Evolutionary conservation across 1,284 basidiomycete species (phyloP), one percentile per base, ranked within the genome.

Genomic region (Blastosporella zonata): DNA sequence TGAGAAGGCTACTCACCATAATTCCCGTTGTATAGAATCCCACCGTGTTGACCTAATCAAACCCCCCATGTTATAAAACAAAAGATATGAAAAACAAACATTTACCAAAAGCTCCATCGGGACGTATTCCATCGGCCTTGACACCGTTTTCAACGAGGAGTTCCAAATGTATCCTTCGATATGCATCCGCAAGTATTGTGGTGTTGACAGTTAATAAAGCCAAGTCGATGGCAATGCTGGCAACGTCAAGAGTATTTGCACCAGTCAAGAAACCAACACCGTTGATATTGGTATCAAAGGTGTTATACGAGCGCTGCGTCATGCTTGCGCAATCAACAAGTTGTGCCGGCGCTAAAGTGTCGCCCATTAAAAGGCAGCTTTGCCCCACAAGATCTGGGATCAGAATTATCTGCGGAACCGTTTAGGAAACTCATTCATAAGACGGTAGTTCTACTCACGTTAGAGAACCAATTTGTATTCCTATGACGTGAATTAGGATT

Each of bases 401-500:
- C 17, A 78, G 69, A 34, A 85, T 82, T 25, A 84, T 71, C 76
- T 84, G 50, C 3, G 20, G 6, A 12, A 4, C 2, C 20, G 2
- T 13, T 49, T 6, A 17, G 39, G 18, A 27, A 18, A 31, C 28
- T 7, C n/a, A 49, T 23, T 45, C 10, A 35, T 47, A 39, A 43
- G 20, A 47, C 79, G 33, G 13, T 9, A 3, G 18, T 7, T 31
- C 21, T 7, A 27, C 48, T 22, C 21, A 49, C 78, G 55, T 83
- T 84, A 7, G 74, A 77, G 59, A 76, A 87, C 85, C 85, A 88
- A 59, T 88, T 70, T 1, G 65, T 67, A 49, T 69, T 87, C 45
- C 68, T 68, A 37, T 42, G 5, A 12, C 35, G 4, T 49, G 18
- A 1, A 17, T 21, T 8, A 42, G 10, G 8, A 27, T 21, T 9